These are phyloP conservation scores for Athelia psychrophila DNA, from an alignment of 1,284 basidiomycete species.

Conservation along the genomic window DNA sequence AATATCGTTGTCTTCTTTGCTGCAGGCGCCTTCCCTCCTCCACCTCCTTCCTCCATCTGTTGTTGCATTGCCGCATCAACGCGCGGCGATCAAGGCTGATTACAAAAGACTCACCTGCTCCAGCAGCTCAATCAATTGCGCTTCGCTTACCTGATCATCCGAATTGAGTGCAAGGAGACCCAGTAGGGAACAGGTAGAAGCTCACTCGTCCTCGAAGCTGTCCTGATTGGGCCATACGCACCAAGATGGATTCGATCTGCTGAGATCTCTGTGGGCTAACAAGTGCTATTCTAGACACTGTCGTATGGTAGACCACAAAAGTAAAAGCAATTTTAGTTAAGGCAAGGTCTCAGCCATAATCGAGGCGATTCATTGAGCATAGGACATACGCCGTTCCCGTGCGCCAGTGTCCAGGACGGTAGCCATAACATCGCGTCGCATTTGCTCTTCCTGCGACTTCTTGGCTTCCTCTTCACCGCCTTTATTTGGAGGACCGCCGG, in stretches of 20 bases:
- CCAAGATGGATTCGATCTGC: constrained; percentile 83
- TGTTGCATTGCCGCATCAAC: constrained; percentile 2
- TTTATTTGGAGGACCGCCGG: constrained; percentile 18
- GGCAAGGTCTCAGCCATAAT: neutral
- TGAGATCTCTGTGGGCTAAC: constrained; percentile 87
- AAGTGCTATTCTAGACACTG: constrained; percentile 86
- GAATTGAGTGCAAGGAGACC: neutral
- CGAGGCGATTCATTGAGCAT: neutral
- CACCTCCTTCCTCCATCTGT: constrained; percentile 66
- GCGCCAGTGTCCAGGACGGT: constrained; percentile 87
- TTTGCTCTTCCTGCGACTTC: constrained; percentile 67
- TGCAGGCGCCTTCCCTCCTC: constrained; percentile 48
- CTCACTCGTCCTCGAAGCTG: constrained; percentile 80
- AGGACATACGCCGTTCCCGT: constrained; percentile 84
- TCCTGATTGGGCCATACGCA: constrained; percentile 92
- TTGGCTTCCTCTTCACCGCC: constrained; percentile 56
- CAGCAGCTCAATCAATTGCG: constrained; percentile 87
- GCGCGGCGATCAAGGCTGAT: neutral
- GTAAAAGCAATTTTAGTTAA: neutral
- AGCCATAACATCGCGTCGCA: constrained; percentile 80
- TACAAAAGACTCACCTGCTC: constrained; percentile 72
- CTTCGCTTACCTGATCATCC: constrained; percentile 50
- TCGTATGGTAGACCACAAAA: neutral
- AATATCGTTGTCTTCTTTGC: constrained; percentile 63
- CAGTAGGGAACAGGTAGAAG: neutral